Percentiles rank a stretch among this genome's conserved stretches.
Evolutionary conservation across 164 flowering plant genomes (phyloP).

Genomic region (Stephania cephalantha): DNA sequence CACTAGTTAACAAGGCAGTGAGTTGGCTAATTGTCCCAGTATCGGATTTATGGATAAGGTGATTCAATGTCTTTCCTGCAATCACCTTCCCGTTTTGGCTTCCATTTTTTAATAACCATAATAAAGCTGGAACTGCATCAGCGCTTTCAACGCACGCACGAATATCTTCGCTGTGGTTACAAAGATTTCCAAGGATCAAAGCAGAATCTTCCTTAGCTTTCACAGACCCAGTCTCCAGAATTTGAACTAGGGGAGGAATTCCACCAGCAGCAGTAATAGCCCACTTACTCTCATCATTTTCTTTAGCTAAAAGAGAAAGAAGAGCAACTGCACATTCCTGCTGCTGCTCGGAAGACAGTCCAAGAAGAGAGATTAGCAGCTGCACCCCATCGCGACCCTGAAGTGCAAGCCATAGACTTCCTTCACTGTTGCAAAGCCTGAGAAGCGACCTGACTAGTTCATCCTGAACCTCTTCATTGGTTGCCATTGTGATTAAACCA

Average conservation of each 20-base stretch:
- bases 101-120: slow-evolving; percentile 96
- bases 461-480: slow-evolving; percentile 75
- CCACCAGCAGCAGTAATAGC: slow-evolving; percentile 99
- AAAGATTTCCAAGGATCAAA: slow-evolving; percentile 80
- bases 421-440: slow-evolving; percentile 64
- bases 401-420: slow-evolving; percentile 88
- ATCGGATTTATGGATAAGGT: slow-evolving; percentile 93
- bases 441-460: slow-evolving; percentile 77
- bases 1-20: slow-evolving; percentile 82
- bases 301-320: slow-evolving; percentile 75
- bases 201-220: slow-evolving; percentile 99
- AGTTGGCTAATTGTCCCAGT: slow-evolving; percentile 95
- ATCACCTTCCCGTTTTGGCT: slow-evolving; percentile 85
- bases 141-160: slow-evolving; percentile 99
- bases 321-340: slow-evolving; percentile 97
- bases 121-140: slow-evolving; percentile 96
- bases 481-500: slow-evolving; percentile 95
- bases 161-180: slow-evolving; percentile 97
- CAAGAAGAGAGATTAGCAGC: slow-evolving; percentile 93
- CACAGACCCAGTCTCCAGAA: slow-evolving; percentile 86
- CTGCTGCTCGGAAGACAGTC: slow-evolving; percentile 96
- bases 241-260: slow-evolving; percentile 98
- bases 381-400: slow-evolving; percentile 98
- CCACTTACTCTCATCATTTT: slow-evolving; percentile 98
- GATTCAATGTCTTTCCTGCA: slow-evolving; percentile 89